phyloP scores from a whole-genome alignment of 768 basidiomycete species.

The Pulveroboletus sp. region DNA sequence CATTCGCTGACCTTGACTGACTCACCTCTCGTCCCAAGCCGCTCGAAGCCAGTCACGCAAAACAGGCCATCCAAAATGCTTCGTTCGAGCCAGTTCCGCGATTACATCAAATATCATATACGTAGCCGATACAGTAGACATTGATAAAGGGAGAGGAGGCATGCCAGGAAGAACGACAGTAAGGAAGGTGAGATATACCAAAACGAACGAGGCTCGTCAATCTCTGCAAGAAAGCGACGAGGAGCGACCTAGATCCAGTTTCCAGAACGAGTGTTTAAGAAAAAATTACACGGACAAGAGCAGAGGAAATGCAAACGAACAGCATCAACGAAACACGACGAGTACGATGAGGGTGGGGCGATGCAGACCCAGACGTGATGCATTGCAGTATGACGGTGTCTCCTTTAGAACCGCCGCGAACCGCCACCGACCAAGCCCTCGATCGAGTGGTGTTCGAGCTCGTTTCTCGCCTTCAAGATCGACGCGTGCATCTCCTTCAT shows the following conservation, averaged over 20 bases:
- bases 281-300: not conserved
- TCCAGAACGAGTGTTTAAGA: constrained; percentile 15
- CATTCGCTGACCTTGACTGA: not conserved
- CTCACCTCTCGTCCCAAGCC: not conserved
- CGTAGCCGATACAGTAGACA: constrained; percentile 25
- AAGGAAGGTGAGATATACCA: not conserved
- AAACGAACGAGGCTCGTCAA: not conserved
- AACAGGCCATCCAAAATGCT: not conserved
- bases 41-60: not conserved
- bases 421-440: constrained; percentile 72
- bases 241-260: constrained; percentile 10
- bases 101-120: constrained; percentile 28
- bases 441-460: constrained; percentile 94
- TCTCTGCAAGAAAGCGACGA: not conserved
- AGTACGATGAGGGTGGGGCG: not conserved
- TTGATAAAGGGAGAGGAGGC: not conserved
- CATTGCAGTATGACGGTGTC: not conserved
- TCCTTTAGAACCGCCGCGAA: constrained; percentile 46
- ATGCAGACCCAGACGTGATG: no score
- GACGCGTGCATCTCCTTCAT: constrained; percentile 98
- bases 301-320: not conserved
- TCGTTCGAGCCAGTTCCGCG: constrained; percentile 9
- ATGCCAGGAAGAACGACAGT: constrained; percentile 9
- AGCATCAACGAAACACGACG: not conserved
- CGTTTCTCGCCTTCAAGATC: constrained; percentile 90